A percentile compares a stretch with the other conserved stretches of the same genome.
Conservation (phyloP, 116 monocot genomes). For the Thalassia testudinum region DNA sequence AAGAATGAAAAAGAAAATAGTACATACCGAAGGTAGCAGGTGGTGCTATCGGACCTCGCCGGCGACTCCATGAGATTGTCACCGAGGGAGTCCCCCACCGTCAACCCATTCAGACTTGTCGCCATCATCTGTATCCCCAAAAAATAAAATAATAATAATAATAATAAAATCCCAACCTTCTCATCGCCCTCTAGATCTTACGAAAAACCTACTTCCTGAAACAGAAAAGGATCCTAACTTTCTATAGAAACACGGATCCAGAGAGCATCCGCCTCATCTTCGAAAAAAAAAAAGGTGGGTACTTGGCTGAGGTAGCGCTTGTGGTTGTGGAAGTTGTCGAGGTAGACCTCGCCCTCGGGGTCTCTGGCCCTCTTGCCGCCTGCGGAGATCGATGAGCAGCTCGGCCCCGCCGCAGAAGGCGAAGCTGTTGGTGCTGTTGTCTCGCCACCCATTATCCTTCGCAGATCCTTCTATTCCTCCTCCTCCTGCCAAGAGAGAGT, state of each 20-base stretch:
- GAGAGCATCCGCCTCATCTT: too few species aligned
- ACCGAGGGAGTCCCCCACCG: slow-evolving; percentile 62
- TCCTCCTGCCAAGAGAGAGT: too few species aligned
- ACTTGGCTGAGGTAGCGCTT: slow-evolving; percentile 98
- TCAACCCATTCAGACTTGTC: slow-evolving; percentile 91
- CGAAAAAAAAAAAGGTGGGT: too few species aligned
- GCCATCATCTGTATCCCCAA: slow-evolving; percentile 73
- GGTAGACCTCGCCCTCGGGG: slow-evolving; percentile 88
- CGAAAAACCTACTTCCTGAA: too few species aligned
- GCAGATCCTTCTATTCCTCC: too few species aligned
- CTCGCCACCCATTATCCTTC: not conserved
- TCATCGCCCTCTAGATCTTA: not conserved
- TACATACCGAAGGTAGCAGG: slow-evolving; percentile 23
- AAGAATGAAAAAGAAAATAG: not conserved
- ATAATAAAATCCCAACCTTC: not conserved
- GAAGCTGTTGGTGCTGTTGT: not conserved
- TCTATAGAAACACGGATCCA: not conserved
- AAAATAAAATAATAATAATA: too few species aligned
- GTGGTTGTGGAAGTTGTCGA: slow-evolving; percentile 92
- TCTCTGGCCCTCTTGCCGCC: slow-evolving; percentile 77
- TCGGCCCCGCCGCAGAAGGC: not conserved
- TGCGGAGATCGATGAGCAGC: slow-evolving; percentile 12
- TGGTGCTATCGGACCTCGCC: slow-evolving; percentile 30
- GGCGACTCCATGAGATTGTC: slow-evolving; percentile 79
- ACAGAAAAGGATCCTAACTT: not conserved